A percentile compares a stretch with the other conserved stretches of the same genome.
These are phyloP conservation scores for Pythium rishiriense DNA, from an alignment of 352 stramenopile genomes.

Conservation along the genomic window DNA sequence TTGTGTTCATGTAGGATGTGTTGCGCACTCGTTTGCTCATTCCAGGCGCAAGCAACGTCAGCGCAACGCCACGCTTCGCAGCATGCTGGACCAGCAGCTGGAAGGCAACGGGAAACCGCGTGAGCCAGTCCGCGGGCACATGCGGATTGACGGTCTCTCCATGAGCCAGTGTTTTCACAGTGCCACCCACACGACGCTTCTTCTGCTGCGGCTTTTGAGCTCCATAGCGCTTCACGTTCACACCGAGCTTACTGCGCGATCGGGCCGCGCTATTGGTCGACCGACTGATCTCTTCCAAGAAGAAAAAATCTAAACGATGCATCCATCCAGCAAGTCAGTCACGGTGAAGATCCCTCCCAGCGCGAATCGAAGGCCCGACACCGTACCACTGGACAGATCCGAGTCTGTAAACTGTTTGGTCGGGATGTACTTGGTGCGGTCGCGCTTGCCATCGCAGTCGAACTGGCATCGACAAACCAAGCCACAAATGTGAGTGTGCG, in stretches of 20 bases:
- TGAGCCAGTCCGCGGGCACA: conserved; percentile 53
- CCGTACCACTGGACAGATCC: conserved; percentile 69
- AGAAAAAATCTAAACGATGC: conserved; percentile 37
- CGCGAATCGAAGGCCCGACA: neutral
- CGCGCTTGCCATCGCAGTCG: conserved; percentile 77
- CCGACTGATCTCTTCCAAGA: conserved; percentile 39
- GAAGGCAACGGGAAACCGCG: conserved; percentile 64
- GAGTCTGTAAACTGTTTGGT: conserved; percentile 76
- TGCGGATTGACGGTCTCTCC: conserved; percentile 26
- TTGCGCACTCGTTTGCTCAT: conserved; percentile 83
- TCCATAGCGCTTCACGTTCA: conserved; percentile 26
- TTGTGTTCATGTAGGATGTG: conserved; percentile 74
- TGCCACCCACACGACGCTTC: conserved; percentile 16
- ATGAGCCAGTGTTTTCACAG: conserved; percentile 4
- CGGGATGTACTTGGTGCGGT: conserved; percentile 79
- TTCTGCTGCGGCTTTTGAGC: conserved; percentile 18
- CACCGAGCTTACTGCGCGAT: conserved; percentile 26
- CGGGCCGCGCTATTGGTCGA: conserved; percentile 31
- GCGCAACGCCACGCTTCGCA: conserved; percentile 57
- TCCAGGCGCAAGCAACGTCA: conserved; percentile 73
- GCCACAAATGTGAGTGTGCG: no score
- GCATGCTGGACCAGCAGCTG: conserved; percentile 74
- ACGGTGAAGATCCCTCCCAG: no score
- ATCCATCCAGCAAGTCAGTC: neutral
- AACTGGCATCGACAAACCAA: conserved; percentile 37